These are phyloP conservation scores for Cladosporium sp. DNA, from an alignment of 2,329 filamentous ascomycete species.

Conservation along the genomic window DNA sequence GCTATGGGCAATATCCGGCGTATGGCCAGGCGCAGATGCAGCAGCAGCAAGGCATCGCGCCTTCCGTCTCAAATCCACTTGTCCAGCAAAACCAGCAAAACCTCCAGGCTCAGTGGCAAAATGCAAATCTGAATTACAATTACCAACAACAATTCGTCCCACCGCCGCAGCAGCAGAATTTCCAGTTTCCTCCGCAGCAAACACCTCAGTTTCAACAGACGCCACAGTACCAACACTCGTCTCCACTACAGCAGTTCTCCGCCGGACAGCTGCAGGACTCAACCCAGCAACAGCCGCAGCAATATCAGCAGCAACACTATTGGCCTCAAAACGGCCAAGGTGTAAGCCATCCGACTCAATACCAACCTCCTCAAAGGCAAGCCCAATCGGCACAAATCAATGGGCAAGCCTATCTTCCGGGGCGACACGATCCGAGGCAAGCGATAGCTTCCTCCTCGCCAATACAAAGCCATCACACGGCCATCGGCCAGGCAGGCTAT, in stretches of 20 bases:
- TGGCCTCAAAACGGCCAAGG: neutral
- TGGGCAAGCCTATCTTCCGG: neutral
- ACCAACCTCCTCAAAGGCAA: neutral
- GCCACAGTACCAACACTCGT: slow-evolving; percentile 5
- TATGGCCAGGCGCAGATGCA: slow-evolving; percentile 1
- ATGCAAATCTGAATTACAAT: neutral
- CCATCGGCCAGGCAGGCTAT: neutral
- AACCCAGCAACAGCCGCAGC: neutral
- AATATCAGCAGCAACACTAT: neutral
- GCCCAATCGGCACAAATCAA: neutral
- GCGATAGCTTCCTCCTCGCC: neutral
- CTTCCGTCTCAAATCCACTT: slow-evolving; percentile 1
- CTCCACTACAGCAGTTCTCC: slow-evolving; percentile 9
- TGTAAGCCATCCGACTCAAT: neutral
- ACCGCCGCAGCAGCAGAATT: neutral
- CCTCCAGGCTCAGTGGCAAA: neutral
- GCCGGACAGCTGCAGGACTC: slow-evolving; percentile 6
- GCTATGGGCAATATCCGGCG: neutral
- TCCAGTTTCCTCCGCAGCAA: neutral
- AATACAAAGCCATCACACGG: neutral
- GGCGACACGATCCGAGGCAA: neutral
- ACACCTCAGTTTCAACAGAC: slow-evolving; percentile 5
- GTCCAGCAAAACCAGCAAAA: neutral
- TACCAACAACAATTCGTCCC: neutral
- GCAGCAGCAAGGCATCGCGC: slow-evolving; percentile 4